Percentiles rank a stretch among this genome's conserved stretches.
Conservation (phyloP, 2,329 filamentous ascomycete genomes). For the Ceratocystis huliohia region DNA sequence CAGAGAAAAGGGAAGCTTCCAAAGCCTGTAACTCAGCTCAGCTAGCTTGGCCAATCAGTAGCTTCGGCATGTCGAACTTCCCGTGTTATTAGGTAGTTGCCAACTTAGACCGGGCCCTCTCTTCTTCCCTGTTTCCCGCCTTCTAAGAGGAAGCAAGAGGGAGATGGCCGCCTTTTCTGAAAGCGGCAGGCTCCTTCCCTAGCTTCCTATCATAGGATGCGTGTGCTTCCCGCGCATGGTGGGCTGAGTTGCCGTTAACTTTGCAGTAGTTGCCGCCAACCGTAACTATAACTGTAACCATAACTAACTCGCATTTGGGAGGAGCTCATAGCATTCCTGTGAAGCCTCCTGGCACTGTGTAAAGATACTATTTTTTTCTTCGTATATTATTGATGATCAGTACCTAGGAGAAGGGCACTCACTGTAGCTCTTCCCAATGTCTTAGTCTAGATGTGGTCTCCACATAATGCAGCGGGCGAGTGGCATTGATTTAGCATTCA, state of each 20-base stretch:
- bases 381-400: not conserved
- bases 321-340: not conserved
- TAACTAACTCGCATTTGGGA: not conserved
- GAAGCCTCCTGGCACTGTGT: not conserved
- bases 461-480: not conserved
- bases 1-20: constrained; percentile 3
- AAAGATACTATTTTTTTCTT: not conserved
- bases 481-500: not conserved
- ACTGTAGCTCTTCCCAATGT: not conserved
- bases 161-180: not conserved
- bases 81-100: not conserved
- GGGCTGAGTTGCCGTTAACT: too few species aligned
- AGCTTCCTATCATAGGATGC: not conserved
- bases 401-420: not conserved
- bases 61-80: not conserved
- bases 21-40: not conserved
- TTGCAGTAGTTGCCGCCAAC: too few species aligned
- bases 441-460: not conserved
- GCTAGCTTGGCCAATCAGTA: not conserved
- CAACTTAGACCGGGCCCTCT: not conserved
- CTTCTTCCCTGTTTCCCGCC: not conserved
- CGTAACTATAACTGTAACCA: too few species aligned
- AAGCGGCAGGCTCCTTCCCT: not conserved
- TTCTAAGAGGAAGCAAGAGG: not conserved
- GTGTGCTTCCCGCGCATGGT: not conserved